Percentiles rank a stretch among this genome's conserved stretches.
phyloP scores from a whole-genome alignment of 805 yeast genomes.

The Ogataea trehalophila region DNA sequence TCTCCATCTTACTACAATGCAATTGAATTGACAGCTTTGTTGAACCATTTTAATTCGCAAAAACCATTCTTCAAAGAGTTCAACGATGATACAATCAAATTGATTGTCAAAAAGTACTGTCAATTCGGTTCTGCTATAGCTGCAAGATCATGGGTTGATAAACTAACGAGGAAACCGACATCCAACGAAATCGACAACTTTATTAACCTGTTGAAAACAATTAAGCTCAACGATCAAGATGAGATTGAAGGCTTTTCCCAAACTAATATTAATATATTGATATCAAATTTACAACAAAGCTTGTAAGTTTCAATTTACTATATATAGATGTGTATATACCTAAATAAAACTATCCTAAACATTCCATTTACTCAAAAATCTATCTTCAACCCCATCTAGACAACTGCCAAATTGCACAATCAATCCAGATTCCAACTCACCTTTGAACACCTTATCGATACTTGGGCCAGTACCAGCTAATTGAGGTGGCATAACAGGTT shows the following conservation, averaged over 20 bases:
- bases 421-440: slow-evolving; percentile 65
- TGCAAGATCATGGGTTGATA: slow-evolving; percentile 18
- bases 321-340: neutral
- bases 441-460: slow-evolving; percentile 55
- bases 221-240: neutral
- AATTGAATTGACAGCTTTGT: slow-evolving; percentile 17
- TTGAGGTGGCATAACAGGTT: slow-evolving; percentile 26
- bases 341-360: neutral
- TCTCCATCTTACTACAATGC: slow-evolving; percentile 7
- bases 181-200: slow-evolving; percentile 4
- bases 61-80: slow-evolving; percentile 6
- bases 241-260: slow-evolving; percentile 5
- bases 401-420: slow-evolving; percentile 43
- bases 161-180: slow-evolving; percentile 4
- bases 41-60: slow-evolving; percentile 9
- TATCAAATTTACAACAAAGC: neutral
- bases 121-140: slow-evolving; percentile 22
- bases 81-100: slow-evolving; percentile 6
- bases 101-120: slow-evolving; percentile 17
- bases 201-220: slow-evolving; percentile 1
- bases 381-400: slow-evolving; percentile 55
- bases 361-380: slow-evolving; percentile 35
- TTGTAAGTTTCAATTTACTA: neutral
- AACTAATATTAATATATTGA: neutral
- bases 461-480: slow-evolving; percentile 56